Evolutionary conservation across 2,329 filamentous ascomycete genomes (phyloP).

Genomic region (Colletotrichum sp.): DNA sequence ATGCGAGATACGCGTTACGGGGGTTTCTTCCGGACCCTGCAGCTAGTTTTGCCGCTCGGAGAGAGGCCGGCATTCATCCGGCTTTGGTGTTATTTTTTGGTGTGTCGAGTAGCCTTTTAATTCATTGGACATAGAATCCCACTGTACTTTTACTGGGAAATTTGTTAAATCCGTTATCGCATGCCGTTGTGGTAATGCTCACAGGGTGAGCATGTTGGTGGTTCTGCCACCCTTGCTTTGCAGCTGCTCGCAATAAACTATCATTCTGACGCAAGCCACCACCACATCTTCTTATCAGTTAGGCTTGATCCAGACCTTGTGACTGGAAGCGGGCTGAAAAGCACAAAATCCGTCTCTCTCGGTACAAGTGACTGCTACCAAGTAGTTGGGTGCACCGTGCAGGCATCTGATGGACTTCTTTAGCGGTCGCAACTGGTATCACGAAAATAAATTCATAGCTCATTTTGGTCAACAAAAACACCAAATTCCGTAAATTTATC

Average conservation of each 20-base stretch:
- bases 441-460: background rate
- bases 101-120: background rate
- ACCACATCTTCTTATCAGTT: background rate
- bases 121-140: background rate
- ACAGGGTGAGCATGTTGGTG: background rate
- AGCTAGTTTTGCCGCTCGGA: background rate
- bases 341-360: background rate
- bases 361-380: background rate
- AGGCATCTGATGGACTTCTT: background rate
- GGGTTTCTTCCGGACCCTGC: background rate
- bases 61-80: background rate
- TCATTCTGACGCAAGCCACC: slow-evolving; percentile 4
- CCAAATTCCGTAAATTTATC: background rate
- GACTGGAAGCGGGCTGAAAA: background rate
- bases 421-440: background rate
- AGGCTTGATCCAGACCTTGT: background rate
- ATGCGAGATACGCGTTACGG: background rate
- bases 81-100: background rate
- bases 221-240: background rate
- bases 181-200: background rate
- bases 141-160: background rate
- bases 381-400: background rate
- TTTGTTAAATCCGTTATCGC: background rate
- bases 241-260: background rate
- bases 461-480: background rate